phyloP scores from a whole-genome alignment of 129 eudicot species.

The Scalesia atractyloides region DNA sequence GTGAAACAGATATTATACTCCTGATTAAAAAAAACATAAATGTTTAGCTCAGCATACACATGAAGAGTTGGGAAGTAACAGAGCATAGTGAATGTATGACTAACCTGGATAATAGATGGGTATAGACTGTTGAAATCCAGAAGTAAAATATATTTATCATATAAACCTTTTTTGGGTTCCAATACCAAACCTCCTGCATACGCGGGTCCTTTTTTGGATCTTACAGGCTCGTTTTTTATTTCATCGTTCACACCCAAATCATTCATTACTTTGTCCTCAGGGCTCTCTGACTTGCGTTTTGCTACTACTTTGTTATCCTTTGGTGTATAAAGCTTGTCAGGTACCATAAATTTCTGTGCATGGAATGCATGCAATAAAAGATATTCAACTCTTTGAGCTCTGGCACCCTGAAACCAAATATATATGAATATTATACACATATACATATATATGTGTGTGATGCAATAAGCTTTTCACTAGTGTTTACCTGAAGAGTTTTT shows the following conservation, averaged over 20 bases:
- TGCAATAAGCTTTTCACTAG: not conserved
- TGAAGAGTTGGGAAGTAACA: slow-evolving; percentile 5
- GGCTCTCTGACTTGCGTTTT: slow-evolving; percentile 68
- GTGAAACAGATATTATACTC: slow-evolving; percentile 98
- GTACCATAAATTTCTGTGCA: slow-evolving; percentile 93
- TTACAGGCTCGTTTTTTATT: slow-evolving; percentile 47
- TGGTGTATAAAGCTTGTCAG: slow-evolving; percentile 71
- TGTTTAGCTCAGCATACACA: slow-evolving; percentile 3
- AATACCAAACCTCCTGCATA: slow-evolving; percentile 97
- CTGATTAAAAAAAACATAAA: slow-evolving; percentile 40
- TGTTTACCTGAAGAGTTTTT: slow-evolving; percentile 90
- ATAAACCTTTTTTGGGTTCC: slow-evolving; percentile 96
- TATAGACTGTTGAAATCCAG: slow-evolving; percentile 98
- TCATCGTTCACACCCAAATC: slow-evolving; percentile 57
- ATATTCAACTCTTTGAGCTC: slow-evolving; percentile 99
- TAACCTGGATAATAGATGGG: slow-evolving; percentile 98
- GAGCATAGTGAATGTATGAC: slow-evolving; percentile 23
- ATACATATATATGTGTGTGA: not conserved
- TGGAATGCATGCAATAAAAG: slow-evolving; percentile 92
- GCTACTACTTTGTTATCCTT: slow-evolving; percentile 56
- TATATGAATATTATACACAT: not conserved
- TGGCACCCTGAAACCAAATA: slow-evolving; percentile 75
- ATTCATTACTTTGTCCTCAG: slow-evolving; percentile 48
- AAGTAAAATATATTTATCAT: slow-evolving; percentile 90
- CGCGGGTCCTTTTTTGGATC: slow-evolving; percentile 77